Conservation (phyloP, 2,329 filamentous ascomycete genomes). For the Furcasterigmium furcatum region DNA sequence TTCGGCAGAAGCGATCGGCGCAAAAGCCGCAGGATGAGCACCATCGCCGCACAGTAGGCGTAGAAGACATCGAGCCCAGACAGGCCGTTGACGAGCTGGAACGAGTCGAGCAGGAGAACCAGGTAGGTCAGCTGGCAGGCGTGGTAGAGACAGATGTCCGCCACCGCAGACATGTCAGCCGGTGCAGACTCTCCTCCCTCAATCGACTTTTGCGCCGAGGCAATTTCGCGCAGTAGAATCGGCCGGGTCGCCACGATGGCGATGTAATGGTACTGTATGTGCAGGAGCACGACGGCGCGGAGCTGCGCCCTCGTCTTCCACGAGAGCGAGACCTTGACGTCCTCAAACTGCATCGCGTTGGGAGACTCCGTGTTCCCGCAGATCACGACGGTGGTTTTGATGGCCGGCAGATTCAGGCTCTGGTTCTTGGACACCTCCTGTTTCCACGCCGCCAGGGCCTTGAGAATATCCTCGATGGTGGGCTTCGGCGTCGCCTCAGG, state of each 20-base stretch:
- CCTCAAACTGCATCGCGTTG: slow-evolving; percentile 17
- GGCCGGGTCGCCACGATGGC: slow-evolving; percentile 26
- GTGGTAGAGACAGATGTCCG: slow-evolving; percentile 20
- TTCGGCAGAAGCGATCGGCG: slow-evolving; percentile 3
- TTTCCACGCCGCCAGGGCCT: slow-evolving; percentile 19
- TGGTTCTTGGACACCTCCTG: slow-evolving; percentile 13
- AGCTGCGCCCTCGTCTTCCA: slow-evolving; percentile 22
- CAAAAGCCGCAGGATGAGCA: slow-evolving; percentile 19
- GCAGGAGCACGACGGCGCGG: slow-evolving; percentile 22
- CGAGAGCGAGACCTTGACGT: slow-evolving; percentile 18
- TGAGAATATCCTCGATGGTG: slow-evolving; percentile 14
- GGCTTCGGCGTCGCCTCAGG: neutral
- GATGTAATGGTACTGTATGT: slow-evolving; percentile 28
- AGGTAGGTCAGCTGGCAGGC: slow-evolving; percentile 26
- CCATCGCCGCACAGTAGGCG: slow-evolving; percentile 28
- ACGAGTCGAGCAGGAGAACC: slow-evolving; percentile 25
- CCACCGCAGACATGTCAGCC: slow-evolving; percentile 7
- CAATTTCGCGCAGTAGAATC: slow-evolving; percentile 20
- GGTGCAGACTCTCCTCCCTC: neutral
- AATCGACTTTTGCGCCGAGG: slow-evolving; percentile 4
- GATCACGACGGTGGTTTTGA: slow-evolving; percentile 5
- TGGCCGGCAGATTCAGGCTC: slow-evolving; percentile 16
- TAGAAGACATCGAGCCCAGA: slow-evolving; percentile 31
- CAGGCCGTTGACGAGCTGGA: slow-evolving; percentile 26
- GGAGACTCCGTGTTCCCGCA: slow-evolving; percentile 3